phyloP scores from a whole-genome alignment of 352 stramenopile genomes.

The Globisporangium uncinulatum region DNA sequence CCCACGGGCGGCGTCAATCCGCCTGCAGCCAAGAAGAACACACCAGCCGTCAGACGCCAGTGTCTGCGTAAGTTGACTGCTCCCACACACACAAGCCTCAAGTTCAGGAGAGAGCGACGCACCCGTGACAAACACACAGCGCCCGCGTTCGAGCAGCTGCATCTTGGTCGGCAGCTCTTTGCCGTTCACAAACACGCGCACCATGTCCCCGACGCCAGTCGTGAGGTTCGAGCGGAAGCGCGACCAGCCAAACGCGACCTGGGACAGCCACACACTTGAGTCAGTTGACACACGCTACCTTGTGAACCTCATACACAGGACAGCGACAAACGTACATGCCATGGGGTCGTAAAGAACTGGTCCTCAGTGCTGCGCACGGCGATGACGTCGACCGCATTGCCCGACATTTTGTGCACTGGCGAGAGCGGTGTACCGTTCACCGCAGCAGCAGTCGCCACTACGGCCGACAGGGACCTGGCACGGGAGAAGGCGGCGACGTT shows the following conservation, averaged over 20 bases:
- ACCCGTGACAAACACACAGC: slow-evolving; percentile 66
- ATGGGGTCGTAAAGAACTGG: slow-evolving; percentile 62
- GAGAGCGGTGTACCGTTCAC: slow-evolving; percentile 10
- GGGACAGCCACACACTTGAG: not conserved
- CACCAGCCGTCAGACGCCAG: not conserved
- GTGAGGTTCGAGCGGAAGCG: slow-evolving; percentile 53
- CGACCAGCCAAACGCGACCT: slow-evolving; percentile 69
- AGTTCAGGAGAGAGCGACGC: not conserved
- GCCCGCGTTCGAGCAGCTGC: slow-evolving; percentile 57
- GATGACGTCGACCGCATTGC: slow-evolving; percentile 79
- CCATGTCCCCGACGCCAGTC: slow-evolving; percentile 62
- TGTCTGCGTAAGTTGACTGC: not conserved
- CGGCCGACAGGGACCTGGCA: slow-evolving; percentile 15
- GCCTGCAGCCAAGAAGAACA: slow-evolving; percentile 12
- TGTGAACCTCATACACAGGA: not conserved
- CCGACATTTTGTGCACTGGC: slow-evolving; percentile 60
- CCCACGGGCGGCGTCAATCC: slow-evolving; percentile 47
- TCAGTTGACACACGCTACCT: not conserved
- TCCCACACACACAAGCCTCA: not conserved
- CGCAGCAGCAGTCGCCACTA: not conserved
- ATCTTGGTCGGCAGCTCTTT: slow-evolving; percentile 75
- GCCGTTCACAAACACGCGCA: slow-evolving; percentile 72
- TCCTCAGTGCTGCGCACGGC: slow-evolving; percentile 55
- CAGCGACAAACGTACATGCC: slow-evolving; percentile 39
- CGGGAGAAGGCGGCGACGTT: slow-evolving; percentile 7